Conservation (phyloP, 2,329 filamentous ascomycete genomes). For the Diplodia sapinea region DNA sequence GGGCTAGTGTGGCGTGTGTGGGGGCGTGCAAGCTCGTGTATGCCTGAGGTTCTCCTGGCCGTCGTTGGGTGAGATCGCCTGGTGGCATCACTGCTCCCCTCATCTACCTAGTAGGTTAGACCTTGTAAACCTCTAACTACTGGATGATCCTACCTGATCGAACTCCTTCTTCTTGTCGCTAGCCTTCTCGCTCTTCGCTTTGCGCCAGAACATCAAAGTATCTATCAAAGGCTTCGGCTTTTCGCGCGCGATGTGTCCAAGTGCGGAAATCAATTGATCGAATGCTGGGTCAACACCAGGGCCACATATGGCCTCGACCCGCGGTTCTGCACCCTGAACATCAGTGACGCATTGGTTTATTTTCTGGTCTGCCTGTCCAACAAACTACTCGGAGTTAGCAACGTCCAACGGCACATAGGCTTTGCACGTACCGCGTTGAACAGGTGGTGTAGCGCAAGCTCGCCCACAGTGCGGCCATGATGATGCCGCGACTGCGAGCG, state of each 20-base stretch:
- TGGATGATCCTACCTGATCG: slow-evolving; percentile 25
- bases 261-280: slow-evolving; percentile 89
- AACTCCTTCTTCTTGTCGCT: slow-evolving; percentile 39
- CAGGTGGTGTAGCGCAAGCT: slow-evolving; percentile 94
- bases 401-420: neutral
- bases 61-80: slow-evolving; percentile 33
- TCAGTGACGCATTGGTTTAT: slow-evolving; percentile 85
- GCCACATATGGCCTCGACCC: slow-evolving; percentile 88
- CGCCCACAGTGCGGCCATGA: slow-evolving; percentile 85
- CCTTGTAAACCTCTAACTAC: slow-evolving; percentile 32
- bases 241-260: slow-evolving; percentile 91
- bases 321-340: slow-evolving; percentile 78
- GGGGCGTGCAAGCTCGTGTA: slow-evolving; percentile 39
- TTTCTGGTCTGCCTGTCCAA: slow-evolving; percentile 95
- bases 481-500: slow-evolving; percentile 71
- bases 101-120: slow-evolving; percentile 36
- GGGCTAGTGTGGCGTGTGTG: slow-evolving; percentile 47
- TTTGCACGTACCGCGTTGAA: slow-evolving; percentile 75
- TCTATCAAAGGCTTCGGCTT: slow-evolving; percentile 96
- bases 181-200: slow-evolving; percentile 90
- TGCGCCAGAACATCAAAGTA: slow-evolving; percentile 97
- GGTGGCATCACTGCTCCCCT: slow-evolving; percentile 32
- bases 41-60: slow-evolving; percentile 35
- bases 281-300: slow-evolving; percentile 86
- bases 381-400: slow-evolving; percentile 65